phyloP scores from a whole-genome alignment of 345 rosid genomes.

The Populus simonii region DNA sequence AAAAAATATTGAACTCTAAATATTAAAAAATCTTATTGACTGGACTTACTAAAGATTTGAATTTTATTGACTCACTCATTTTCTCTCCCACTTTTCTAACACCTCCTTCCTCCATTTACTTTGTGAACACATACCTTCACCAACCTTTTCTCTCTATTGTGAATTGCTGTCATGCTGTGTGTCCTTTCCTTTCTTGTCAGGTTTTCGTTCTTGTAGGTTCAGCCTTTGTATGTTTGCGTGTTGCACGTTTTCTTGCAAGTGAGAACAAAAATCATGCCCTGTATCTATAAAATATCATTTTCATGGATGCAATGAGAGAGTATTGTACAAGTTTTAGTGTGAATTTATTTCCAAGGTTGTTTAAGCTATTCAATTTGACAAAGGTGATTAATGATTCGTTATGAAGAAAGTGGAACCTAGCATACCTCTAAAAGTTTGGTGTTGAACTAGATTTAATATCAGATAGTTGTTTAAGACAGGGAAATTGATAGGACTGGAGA shows the following conservation, averaged over 20 bases:
- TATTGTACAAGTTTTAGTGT: not conserved
- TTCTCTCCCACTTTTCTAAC: not conserved
- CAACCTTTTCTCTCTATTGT: not conserved
- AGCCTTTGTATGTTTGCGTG: not conserved
- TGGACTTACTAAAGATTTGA: too few species aligned
- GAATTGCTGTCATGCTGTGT: not conserved
- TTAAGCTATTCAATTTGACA: not conserved
- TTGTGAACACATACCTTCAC: not conserved
- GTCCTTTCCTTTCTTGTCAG: not conserved
- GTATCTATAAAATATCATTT: not conserved
- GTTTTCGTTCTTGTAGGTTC: not conserved
- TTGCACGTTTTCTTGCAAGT: not conserved
- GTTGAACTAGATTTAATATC: not conserved
- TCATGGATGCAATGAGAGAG: not conserved
- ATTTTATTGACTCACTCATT: too few species aligned
- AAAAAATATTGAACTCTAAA: too few species aligned
- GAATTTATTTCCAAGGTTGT: not conserved
- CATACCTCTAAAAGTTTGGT: not conserved
- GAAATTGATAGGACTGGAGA: not conserved
- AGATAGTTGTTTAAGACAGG: not conserved
- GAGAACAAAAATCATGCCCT: not conserved
- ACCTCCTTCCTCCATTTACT: not conserved
- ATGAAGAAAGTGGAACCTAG: not conserved
- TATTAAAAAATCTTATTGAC: too few species aligned
- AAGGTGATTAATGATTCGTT: not conserved